phyloP scores from a whole-genome alignment of 1,284 basidiomycete species.

The Volvariella volvacea region DNA sequence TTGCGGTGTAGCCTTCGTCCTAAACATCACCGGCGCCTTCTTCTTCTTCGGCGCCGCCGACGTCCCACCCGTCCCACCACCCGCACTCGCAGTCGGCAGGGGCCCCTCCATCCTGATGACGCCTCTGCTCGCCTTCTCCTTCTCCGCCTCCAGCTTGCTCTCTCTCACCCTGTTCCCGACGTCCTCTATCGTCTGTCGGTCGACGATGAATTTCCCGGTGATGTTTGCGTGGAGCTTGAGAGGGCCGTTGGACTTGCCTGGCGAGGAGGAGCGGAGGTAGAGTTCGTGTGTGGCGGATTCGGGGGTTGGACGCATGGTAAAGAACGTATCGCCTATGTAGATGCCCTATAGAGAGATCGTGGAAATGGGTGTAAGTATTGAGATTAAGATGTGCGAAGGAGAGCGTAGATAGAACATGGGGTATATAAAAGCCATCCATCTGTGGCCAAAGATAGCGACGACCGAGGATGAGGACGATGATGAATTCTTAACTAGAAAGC shows the following conservation, averaged over 20 bases:
- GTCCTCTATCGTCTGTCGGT: constrained; percentile 46
- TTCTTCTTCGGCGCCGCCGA: neutral
- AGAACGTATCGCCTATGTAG: constrained; percentile 55
- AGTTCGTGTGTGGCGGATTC: constrained; percentile 61
- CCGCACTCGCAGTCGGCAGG: constrained; percentile 21
- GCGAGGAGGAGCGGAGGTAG: constrained; percentile 55
- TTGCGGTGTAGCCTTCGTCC: neutral
- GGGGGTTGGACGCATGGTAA: constrained; percentile 43
- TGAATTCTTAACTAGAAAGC: too few relatives aligned
- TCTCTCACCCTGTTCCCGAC: constrained; percentile 50
- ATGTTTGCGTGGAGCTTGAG: constrained; percentile 70
- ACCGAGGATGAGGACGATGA: too few relatives aligned
- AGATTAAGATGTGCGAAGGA: too few relatives aligned
- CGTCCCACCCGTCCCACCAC: constrained; percentile 26
- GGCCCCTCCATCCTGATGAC: constrained; percentile 45
- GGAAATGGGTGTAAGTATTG: constrained; percentile 6
- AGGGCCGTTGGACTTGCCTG: constrained; percentile 49
- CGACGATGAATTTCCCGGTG: constrained; percentile 58
- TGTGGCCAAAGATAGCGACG: too few relatives aligned
- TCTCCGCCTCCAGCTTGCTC: constrained; percentile 47
- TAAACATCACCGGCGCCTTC: neutral
- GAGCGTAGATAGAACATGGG: too few relatives aligned
- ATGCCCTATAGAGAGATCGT: constrained; percentile 41
- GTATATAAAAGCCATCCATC: too few relatives aligned
- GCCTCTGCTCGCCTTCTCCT: constrained; percentile 45